Percentiles rank a stretch among this genome's conserved stretches.
phyloP scores from a whole-genome alignment of 2,329 filamentous ascomycete species.

The Nothopassalora personata region DNA sequence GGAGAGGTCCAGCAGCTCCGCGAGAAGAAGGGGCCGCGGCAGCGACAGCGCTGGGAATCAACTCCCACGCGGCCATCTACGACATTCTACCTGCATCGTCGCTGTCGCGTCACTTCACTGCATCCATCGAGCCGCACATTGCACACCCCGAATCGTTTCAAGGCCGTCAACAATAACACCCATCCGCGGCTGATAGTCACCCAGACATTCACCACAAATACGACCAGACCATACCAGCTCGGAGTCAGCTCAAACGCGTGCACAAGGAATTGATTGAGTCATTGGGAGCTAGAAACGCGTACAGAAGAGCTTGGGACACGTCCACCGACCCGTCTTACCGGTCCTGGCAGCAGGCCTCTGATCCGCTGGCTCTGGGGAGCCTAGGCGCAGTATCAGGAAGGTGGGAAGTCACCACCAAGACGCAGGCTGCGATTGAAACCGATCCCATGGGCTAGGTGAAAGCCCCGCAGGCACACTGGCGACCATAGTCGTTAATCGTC shows the following conservation, averaged over 20 bases:
- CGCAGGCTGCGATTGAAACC: not conserved
- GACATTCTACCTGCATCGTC: conserved; percentile 7
- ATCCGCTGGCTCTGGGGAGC: conserved; percentile 5
- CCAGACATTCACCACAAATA: conserved; percentile 5
- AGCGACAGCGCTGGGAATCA: not conserved
- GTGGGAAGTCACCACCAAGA: not conserved
- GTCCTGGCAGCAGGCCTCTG: conserved; percentile 3
- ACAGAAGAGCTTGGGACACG: conserved; percentile 11
- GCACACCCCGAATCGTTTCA: not conserved
- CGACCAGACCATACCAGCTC: conserved; percentile 13
- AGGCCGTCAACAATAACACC: conserved; percentile 3
- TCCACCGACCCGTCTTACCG: conserved; percentile 14
- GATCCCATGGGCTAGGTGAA: conserved; percentile 18
- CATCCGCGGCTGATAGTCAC: conserved; percentile 14
- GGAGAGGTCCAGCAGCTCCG: conserved; percentile 1
- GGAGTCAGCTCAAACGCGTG: conserved; percentile 1
- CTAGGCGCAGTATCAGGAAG: not conserved
- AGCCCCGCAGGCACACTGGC: conserved; percentile 27
- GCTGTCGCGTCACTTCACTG: conserved; percentile 14
- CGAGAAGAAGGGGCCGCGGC: not conserved
- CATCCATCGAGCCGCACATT: conserved; percentile 15
- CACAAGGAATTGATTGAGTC: conserved; percentile 1
- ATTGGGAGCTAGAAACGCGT: conserved; percentile 14
- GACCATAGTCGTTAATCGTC: conserved; percentile 30
- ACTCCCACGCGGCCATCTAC: conserved; percentile 1